Evolutionary conservation across 2,329 filamentous ascomycete species (phyloP).

Genomic region (Trichoderma sp.): DNA sequence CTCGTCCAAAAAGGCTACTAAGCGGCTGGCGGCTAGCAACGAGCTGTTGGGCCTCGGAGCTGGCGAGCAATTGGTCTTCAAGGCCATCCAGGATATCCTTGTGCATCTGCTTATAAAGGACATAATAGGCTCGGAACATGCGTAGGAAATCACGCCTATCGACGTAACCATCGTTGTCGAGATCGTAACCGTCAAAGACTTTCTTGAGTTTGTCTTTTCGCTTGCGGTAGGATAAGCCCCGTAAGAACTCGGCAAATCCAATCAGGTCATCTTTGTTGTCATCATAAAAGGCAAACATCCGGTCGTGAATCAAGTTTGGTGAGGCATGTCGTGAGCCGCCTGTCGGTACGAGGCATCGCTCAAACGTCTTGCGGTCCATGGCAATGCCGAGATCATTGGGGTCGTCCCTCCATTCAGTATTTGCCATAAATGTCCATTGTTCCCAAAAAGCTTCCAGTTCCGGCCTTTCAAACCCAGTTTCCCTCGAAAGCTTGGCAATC

Average conservation of each 20-base stretch:
- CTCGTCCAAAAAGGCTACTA: conserved; percentile 72
- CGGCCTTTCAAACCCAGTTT: conserved; percentile 79
- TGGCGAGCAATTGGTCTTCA: conserved; percentile 76
- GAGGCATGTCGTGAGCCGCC: conserved; percentile 74
- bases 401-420: conserved; percentile 79
- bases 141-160: conserved; percentile 84
- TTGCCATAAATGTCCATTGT: conserved; percentile 93
- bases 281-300: conserved; percentile 97
- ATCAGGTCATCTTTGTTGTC: conserved; percentile 86
- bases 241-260: conserved; percentile 87
- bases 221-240: conserved; percentile 72
- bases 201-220: conserved; percentile 68
- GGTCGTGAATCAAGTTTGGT: conserved; percentile 90
- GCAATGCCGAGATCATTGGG: conserved; percentile 76
- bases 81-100: conserved; percentile 77
- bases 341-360: conserved; percentile 85
- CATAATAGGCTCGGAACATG: conserved; percentile 90
- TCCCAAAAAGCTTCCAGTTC: conserved; percentile 95
- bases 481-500: conserved; percentile 67
- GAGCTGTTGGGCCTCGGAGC: conserved; percentile 74
- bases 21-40: conserved; percentile 74
- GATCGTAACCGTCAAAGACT: conserved; percentile 87
- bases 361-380: conserved; percentile 91
- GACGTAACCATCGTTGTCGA: conserved; percentile 84
- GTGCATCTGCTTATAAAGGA: conserved; percentile 86